Evolutionary conservation across 2,329 filamentous ascomycete genomes (phyloP).

Genomic region (Knufia petricola): DNA sequence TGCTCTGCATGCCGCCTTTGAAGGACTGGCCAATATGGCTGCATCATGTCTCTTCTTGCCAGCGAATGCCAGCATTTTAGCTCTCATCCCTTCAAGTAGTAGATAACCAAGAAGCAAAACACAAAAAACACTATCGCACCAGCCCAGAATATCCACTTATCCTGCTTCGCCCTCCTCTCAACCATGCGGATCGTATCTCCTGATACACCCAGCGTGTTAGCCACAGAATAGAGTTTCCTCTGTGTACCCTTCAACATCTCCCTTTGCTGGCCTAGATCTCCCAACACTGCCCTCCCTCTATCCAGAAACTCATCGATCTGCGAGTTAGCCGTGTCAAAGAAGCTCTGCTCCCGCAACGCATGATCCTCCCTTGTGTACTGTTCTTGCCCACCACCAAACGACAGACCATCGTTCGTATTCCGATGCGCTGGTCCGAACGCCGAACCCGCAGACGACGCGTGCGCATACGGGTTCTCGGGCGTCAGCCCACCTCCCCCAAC

Average conservation of each 20-base stretch:
- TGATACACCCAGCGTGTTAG: conserved; percentile 84
- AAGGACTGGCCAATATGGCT: no score
- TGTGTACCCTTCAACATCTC: conserved; percentile 96
- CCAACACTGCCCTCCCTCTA: conserved; percentile 77
- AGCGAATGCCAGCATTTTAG: no score
- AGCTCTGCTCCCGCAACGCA: conserved; percentile 78
- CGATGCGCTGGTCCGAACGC: conserved; percentile 31
- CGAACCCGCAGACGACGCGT: conserved; percentile 38
- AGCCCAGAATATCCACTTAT: conserved; percentile 95
- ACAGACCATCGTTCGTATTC: conserved; percentile 29
- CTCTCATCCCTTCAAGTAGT: conserved; percentile 48
- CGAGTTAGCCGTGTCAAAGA: conserved; percentile 70
- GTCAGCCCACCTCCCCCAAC: conserved; percentile 38
- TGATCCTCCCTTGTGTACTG: conserved; percentile 67
- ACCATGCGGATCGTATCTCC: conserved; percentile 97
- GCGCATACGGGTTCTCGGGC: conserved; percentile 88
- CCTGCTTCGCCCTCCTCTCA: conserved; percentile 79
- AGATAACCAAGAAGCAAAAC: conserved; percentile 86
- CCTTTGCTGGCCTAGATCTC: conserved; percentile 77
- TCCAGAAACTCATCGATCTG: conserved; percentile 93
- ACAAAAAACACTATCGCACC: conserved; percentile 77
- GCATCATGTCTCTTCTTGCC: neutral
- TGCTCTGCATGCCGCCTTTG: neutral
- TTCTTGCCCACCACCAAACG: conserved; percentile 36
- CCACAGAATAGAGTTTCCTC: conserved; percentile 79